Evolutionary conservation across 306 rosid genomes (phyloP), one percentile per base, ranked within the genome.

Genomic region (Gillenia trifoliata): DNA sequence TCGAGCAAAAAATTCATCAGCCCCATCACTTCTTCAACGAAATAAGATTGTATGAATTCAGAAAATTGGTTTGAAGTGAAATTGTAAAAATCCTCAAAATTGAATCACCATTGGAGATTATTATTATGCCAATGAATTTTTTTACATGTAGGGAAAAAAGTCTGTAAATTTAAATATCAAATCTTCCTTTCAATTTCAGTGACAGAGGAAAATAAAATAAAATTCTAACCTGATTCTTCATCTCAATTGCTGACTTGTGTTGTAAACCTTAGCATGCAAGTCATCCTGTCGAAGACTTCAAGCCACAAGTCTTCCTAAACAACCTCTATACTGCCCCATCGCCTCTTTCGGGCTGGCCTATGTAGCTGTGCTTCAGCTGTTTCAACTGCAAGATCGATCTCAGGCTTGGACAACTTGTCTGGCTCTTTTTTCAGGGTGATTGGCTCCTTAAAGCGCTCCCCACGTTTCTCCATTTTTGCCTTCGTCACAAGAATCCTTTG

Each of bases 381-480:
- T 26, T 77, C 82, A 66, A 83, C 64, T 34, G 16, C 45, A 50
- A 75, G 64, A 77, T 77, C 90, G 75, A 63, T 57, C 63, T 75
- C 72, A 66, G 75, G 80, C 82, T 63, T 73, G 74, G 68, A 67
- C 73, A 71, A 75, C 74, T 79, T 76, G 55, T 84, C 90, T 70
- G 85, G 74, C 74, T 84, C 91, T 31, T 77, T 85, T 73, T 76
- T 83, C 65, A 80, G 8, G 34, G 83, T 8, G 70, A 86, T 83
- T 6, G 91, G 83, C 80, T 82, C 89, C 89, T 83, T 88, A 80
- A 90, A 90, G 73, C 96, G 93, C 73, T 90, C 93, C 83, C 90
- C 76, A 4, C 96, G 91, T 75, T 85, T 88, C 91, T 88, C 93
- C 93, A 90, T 90, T 80, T 88, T 86, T n/a, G 86, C 91, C 74